Percentiles rank a stretch among this genome's conserved stretches.
phyloP scores from a whole-genome alignment of 257 asterid genomes.

The Cinchona pubescens region DNA sequence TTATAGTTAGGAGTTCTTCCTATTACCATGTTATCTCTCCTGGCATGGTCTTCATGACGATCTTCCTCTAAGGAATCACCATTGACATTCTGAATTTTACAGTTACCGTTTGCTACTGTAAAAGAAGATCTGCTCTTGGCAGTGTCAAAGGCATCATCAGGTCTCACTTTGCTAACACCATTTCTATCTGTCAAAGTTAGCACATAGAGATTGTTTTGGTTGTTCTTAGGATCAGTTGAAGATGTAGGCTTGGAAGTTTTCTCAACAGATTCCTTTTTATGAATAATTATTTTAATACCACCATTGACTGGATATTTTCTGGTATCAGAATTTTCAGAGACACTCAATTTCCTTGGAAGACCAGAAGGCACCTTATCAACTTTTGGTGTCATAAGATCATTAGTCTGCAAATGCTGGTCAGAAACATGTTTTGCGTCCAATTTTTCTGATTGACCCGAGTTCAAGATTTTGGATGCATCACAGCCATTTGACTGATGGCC shows the following conservation, averaged over 20 bases:
- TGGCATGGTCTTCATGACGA: constrained; percentile 29
- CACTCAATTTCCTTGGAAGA: constrained; percentile 30
- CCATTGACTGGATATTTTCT: constrained; percentile 43
- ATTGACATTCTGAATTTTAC: constrained; percentile 26
- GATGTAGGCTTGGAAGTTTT: constrained; percentile 35
- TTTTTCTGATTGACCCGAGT: constrained; percentile 39
- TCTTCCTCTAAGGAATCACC: constrained; percentile 27
- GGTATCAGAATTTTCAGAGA: constrained; percentile 32
- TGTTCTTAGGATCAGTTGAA: constrained; percentile 32
- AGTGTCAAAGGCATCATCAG: constrained; percentile 22
- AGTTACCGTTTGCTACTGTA: constrained; percentile 35
- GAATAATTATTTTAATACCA: constrained; percentile 38
- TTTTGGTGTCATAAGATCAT: constrained; percentile 28
- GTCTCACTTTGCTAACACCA: constrained; percentile 31
- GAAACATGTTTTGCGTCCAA: constrained; percentile 28
- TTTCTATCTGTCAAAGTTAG: constrained; percentile 32
- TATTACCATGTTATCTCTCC: constrained; percentile 18
- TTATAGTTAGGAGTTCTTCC: constrained; percentile 25
- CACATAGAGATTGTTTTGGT: constrained; percentile 37
- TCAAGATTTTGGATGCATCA: constrained; percentile 35
- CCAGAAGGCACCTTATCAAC: constrained; percentile 35
- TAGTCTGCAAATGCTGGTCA: constrained; percentile 32
- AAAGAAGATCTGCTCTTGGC: constrained; percentile 26
- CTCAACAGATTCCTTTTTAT: constrained; percentile 38
- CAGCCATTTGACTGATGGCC: constrained; percentile 2